Percentiles rank a stretch among this genome's conserved stretches.
These are phyloP conservation scores for Lipomyces orientalis DNA, from an alignment of 805 yeast species.

Conservation along the genomic window DNA sequence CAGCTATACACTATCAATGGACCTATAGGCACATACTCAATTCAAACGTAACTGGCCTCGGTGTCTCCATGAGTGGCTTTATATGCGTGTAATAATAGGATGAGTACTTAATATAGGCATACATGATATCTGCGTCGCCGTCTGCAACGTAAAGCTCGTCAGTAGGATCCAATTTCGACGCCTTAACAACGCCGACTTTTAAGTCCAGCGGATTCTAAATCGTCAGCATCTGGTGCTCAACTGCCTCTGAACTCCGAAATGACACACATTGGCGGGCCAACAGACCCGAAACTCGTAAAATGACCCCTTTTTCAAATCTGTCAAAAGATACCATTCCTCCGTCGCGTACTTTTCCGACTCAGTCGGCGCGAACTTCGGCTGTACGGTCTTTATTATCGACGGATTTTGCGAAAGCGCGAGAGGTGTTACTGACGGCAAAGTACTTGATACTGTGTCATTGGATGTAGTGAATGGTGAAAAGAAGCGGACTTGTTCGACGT, in stretches of 20 bases:
- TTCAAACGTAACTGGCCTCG: conserved; percentile 31
- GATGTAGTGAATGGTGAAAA: conserved; percentile 34
- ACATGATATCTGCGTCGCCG: conserved; percentile 23
- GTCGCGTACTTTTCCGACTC: conserved; percentile 23
- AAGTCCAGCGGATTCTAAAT: conserved; percentile 32
- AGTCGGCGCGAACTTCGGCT: conserved; percentile 23
- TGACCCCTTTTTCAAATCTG: conserved; percentile 31
- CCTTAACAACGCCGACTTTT: conserved; percentile 32
- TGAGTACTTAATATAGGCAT: conserved; percentile 35
- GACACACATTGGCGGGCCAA: conserved; percentile 36
- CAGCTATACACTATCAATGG: background rate
- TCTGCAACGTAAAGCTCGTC: conserved; percentile 26
- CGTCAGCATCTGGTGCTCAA: background rate
- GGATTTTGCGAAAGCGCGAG: conserved; percentile 20
- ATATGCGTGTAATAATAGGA: conserved; percentile 29
- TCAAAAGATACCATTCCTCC: conserved; percentile 31
- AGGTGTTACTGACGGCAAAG: conserved; percentile 17
- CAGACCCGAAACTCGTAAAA: conserved; percentile 38
- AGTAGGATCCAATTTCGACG: conserved; percentile 27
- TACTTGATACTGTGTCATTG: background rate
- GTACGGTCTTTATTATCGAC: conserved; percentile 27
- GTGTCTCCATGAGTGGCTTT: conserved; percentile 27
- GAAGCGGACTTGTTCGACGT: conserved; percentile 36
- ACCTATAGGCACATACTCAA: conserved; percentile 21
- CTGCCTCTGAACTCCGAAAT: background rate